Evolutionary conservation across 1,139 yeast species (phyloP), one percentile per base, ranked within the genome.

Genomic region (Sugiyamaella pinicola): DNA sequence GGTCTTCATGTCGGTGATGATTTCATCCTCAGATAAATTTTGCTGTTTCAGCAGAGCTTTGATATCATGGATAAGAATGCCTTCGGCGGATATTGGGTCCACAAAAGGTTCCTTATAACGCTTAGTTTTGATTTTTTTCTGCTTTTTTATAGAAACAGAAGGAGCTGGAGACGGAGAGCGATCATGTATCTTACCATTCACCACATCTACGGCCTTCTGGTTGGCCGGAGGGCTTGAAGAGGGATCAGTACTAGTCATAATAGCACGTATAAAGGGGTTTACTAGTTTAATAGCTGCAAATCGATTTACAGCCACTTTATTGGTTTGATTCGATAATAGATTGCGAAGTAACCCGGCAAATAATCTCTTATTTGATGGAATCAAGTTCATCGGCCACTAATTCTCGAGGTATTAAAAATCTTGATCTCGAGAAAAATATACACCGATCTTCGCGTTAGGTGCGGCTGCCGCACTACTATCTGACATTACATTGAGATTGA

Each of bases 31-130:
- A 0, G 75, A 70, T 43, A 87, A 68, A 10, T 69, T 66, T 51
- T 77, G 66, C 18, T 74, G 71, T 26, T 69, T 63, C 44, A 87
- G 68, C 18, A 91, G 64, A 49, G 80, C 83, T 35, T 80, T 76
- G 56, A 93, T 87, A 67, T 93, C 98, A 58, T 74, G 75, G 56
- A 83, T 81, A 47, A 93, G 75, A 3, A 89, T 87, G 3, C 98
- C 98, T 47, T 83, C 73, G 10, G 96, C 89, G 0, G 95, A 79
- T 0, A 95, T 87, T 12, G 86, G 78, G 55, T 91, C 98, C 9
- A 79, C 78, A 8, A 76, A 78, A 61, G 84, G 84, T 21, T 79
- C 75, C 67, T 80, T 84, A 67, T 82, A 83, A 74, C 77, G 71
- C 66, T 75, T 74, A 44, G 66, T 62, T 55, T 71, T 76, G 64